Evolutionary conservation across 2,329 filamentous ascomycete genomes (phyloP), one percentile per base, ranked within the genome.

Genomic region (Sporothrix inflata): DNA sequence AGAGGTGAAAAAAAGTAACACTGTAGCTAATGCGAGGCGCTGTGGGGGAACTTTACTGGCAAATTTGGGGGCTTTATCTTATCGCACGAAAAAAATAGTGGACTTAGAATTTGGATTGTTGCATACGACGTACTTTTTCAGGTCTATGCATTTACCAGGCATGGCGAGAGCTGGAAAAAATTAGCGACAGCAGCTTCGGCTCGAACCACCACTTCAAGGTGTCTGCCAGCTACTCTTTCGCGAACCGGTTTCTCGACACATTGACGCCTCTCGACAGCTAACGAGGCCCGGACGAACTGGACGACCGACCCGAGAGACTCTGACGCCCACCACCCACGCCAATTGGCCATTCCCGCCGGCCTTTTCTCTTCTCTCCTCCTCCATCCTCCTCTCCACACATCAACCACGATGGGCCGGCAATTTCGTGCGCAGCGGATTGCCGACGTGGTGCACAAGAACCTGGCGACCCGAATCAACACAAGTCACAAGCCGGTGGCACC

Each of bases 351-450:
- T 2, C 45, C 16, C n/a, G 16, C n/a, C 24, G 21, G 21, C 47
- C 19, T 14, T 55, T 51, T 45, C 16, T 49, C 47, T 47, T 11
- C 34, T 27, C 14, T 21, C 7, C n/a, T 30, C 38, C 24, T n/a
- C 14, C 42, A 2, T 11, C 3, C 27, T 9, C 45, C 45, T 30
- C 42, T 16, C 3, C 30, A 53, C 65, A 40, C 65, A 49, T 47
- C 24, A 49, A 3, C 76, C 72, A 73, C 74, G 74, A 82, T 82
- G 80, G 79, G 77, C 71, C 77, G 78, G 65, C 72, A 81, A 73
- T 78, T 82, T 73, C 78, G 76, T 72, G 82, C 85, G 68, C 75
- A 81, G 68, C 80, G 81, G 74, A 81, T 87, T 71, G 83, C 82
- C 76, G 81, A 86, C 78, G 83, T 79, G 1, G 82, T 81, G 67